Conservation (phyloP, 192 early-diverging fungal genomes). For the Entophlyctis helioformis region DNA sequence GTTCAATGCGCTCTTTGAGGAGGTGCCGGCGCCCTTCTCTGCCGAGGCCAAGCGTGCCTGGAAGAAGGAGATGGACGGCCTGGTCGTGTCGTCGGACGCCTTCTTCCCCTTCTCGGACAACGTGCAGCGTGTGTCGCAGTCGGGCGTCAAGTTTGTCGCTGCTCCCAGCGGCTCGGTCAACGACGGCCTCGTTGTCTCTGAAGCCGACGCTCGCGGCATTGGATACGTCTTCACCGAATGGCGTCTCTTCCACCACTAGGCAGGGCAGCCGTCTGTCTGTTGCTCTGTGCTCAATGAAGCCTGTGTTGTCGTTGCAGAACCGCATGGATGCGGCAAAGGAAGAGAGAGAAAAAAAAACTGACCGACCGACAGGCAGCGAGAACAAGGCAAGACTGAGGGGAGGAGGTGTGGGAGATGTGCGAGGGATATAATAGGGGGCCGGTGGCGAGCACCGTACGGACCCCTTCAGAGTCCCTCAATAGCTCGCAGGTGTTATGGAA, state of each 20-base stretch:
- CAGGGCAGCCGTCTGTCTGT: too few relatives aligned
- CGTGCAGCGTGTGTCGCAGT: constrained; percentile 68
- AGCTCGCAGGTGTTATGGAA: too few relatives aligned
- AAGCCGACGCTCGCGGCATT: constrained; percentile 73
- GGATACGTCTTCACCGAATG: constrained; percentile 75
- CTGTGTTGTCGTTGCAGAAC: too few relatives aligned
- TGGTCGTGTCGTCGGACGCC: constrained; percentile 89
- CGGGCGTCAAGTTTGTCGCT: constrained; percentile 80
- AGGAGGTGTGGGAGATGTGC: too few relatives aligned
- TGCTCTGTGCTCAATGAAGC: too few relatives aligned
- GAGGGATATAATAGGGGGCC: too few relatives aligned
- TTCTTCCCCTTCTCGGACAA: constrained; percentile 99
- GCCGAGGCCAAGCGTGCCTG: constrained; percentile 67
- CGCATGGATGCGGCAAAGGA: too few relatives aligned
- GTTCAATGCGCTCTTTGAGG: constrained; percentile 74
- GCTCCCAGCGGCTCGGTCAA: constrained; percentile 85
- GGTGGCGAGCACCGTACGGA: too few relatives aligned
- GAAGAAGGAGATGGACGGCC: constrained; percentile 52
- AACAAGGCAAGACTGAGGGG: too few relatives aligned
- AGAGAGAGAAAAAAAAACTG: too few relatives aligned
- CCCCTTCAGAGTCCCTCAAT: too few relatives aligned
- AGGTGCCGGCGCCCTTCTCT: constrained; percentile 68
- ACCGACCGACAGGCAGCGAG: too few relatives aligned
- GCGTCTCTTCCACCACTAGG: constrained; percentile 91
- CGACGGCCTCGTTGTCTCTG: constrained; percentile 72